Conservation (phyloP, 1,284 basidiomycete species). For the Pseudozyma hubeiensis region DNA sequence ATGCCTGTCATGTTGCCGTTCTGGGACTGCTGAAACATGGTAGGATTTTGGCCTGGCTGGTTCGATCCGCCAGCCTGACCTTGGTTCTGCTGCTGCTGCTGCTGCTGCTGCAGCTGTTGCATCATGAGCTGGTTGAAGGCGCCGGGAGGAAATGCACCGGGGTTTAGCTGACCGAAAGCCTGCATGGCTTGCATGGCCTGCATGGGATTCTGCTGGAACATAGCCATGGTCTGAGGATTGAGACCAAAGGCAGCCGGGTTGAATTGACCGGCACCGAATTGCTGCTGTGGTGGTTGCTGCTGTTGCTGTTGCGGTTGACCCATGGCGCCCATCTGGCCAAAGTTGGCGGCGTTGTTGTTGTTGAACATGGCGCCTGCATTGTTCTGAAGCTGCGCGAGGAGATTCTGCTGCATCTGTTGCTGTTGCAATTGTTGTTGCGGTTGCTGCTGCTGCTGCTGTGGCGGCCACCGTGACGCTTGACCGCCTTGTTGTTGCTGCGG, state of each 20-base stretch:
- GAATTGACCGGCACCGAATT: conserved; percentile 28
- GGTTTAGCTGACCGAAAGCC: conserved; percentile 43
- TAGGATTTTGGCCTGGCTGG: conserved; percentile 24
- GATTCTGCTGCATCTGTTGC: conserved; percentile 38
- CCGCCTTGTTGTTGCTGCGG: conserved; percentile 24
- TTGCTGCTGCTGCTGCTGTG: conserved; percentile 23
- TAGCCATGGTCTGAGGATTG: conserved; percentile 43
- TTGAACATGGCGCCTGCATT: conserved; percentile 37
- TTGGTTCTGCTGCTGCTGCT: conserved; percentile 31
- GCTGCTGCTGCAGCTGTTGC: conserved; percentile 45
- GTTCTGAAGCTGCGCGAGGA: conserved; percentile 41
- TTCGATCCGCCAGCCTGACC: conserved; percentile 20
- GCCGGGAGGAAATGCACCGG: conserved; percentile 32
- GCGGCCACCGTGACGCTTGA: conserved; percentile 35
- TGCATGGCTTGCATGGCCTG: conserved; percentile 54
- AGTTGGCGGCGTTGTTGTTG: conserved; percentile 23
- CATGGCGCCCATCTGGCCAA: conserved; percentile 42
- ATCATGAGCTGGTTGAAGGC: conserved; percentile 46
- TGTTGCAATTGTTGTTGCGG: conserved; percentile 26
- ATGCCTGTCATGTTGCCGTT: conserved; percentile 36
- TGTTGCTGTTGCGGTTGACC: conserved; percentile 30
- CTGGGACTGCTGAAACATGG: conserved; percentile 37
- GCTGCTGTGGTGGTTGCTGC: conserved; percentile 25
- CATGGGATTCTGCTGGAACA: conserved; percentile 49
- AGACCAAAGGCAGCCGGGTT: conserved; percentile 39